phyloP scores from a whole-genome alignment of 345 rosid species.

The Barbarea vulgaris region DNA sequence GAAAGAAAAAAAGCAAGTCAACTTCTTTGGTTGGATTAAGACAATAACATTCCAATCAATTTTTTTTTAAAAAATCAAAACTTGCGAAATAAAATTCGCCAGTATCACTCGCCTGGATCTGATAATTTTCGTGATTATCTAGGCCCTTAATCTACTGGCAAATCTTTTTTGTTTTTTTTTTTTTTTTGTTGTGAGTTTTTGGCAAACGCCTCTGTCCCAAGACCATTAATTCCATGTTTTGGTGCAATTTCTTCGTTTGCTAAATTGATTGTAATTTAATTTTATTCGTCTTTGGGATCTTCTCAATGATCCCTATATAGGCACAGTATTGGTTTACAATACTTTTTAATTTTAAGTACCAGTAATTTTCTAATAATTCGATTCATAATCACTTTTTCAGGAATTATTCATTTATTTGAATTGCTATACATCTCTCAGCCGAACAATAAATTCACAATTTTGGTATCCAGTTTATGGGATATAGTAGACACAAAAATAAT shows the following conservation, averaged over 20 bases:
- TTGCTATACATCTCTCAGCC: too few relatives aligned
- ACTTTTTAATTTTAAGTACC: not conserved
- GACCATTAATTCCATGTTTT: slow-evolving; percentile 39
- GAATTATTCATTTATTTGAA: too few relatives aligned
- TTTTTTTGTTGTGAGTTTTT: too few relatives aligned
- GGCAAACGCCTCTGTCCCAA: slow-evolving; percentile 49
- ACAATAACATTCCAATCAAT: slow-evolving; percentile 27
- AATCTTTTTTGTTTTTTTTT: too few relatives aligned
- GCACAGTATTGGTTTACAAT: slow-evolving; percentile 15
- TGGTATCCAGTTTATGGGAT: too few relatives aligned
- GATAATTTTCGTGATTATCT: slow-evolving; percentile 34
- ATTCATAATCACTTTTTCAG: too few relatives aligned
- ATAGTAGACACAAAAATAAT: too few relatives aligned
- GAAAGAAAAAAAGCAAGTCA: slow-evolving; percentile 15
- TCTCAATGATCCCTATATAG: not conserved
- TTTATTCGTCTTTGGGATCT: slow-evolving; percentile 8
- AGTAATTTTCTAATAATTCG: too few relatives aligned
- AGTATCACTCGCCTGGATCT: slow-evolving; percentile 48
- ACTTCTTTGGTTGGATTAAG: slow-evolving; percentile 41
- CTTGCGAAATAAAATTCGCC: slow-evolving; percentile 35
- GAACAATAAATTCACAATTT: too few relatives aligned
- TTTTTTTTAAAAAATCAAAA: slow-evolving; percentile 1
- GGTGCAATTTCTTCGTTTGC: slow-evolving; percentile 49
- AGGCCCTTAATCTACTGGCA: slow-evolving; percentile 45
- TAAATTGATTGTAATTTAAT: slow-evolving; percentile 16